These are phyloP conservation scores for Mucor circinelloides DNA, from an alignment of 371 early-diverging fungal species.

Conservation along the genomic window DNA sequence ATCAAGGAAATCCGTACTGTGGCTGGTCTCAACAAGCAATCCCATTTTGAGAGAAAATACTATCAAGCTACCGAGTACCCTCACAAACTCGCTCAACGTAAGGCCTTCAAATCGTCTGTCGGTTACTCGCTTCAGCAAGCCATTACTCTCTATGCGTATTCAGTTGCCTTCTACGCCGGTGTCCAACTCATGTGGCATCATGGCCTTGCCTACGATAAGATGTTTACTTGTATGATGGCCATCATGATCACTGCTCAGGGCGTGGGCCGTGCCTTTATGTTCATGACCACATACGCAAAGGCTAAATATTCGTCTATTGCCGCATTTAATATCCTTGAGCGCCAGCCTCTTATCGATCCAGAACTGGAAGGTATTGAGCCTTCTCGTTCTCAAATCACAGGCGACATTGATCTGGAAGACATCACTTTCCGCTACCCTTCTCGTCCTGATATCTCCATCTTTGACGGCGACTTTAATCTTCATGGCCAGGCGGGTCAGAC, in stretches of 20 bases:
- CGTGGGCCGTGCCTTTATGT: constrained; percentile 62
- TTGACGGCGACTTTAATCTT: constrained; percentile 76
- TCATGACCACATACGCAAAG: constrained; percentile 65
- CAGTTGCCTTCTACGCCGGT: constrained; percentile 65
- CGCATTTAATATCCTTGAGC: constrained; percentile 76
- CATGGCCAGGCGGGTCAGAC: constrained; percentile 74
- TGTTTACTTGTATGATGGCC: constrained; percentile 74
- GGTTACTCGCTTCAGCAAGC: constrained; percentile 74
- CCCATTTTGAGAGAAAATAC: constrained; percentile 63
- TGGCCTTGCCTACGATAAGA: constrained; percentile 29
- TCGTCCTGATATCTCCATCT: constrained; percentile 76
- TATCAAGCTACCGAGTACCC: constrained; percentile 61
- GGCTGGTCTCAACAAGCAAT: constrained; percentile 81
- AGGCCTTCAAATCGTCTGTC: constrained; percentile 59
- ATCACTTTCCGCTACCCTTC: constrained; percentile 86
- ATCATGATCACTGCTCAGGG: constrained; percentile 76
- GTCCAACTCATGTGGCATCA: constrained; percentile 45
- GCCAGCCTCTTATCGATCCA: constrained; percentile 71
- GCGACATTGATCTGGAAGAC: constrained; percentile 58
- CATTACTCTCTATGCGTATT: constrained; percentile 65
- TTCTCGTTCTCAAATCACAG: constrained; percentile 38
- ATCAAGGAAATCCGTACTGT: constrained; percentile 90
- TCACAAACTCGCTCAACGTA: constrained; percentile 60
- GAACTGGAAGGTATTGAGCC: constrained; percentile 61
- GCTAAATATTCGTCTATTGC: constrained; percentile 84